These are phyloP conservation scores for Apiospora marii DNA, from an alignment of 2,329 filamentous ascomycete genomes.

Conservation along the genomic window DNA sequence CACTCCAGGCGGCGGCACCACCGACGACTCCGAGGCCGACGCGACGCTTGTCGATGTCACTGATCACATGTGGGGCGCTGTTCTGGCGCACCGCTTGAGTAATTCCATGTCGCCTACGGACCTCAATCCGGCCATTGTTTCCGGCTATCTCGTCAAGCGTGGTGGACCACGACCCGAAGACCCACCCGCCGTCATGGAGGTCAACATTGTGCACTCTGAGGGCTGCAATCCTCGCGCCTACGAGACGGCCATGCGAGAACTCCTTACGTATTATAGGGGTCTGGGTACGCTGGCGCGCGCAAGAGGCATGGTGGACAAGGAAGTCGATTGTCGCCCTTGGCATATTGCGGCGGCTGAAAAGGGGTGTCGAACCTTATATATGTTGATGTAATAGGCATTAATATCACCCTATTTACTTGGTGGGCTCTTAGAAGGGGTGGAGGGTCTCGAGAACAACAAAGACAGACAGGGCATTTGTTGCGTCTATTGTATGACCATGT, in stretches of 20 bases:
- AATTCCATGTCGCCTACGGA: slow-evolving; percentile 65
- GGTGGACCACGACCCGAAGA: slow-evolving; percentile 64
- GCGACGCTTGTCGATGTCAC: slow-evolving; percentile 74
- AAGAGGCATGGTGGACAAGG: slow-evolving; percentile 66
- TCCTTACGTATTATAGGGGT: slow-evolving; percentile 72
- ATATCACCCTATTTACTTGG: not conserved
- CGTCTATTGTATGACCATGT: slow-evolving; percentile 8
- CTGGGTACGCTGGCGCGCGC: slow-evolving; percentile 74
- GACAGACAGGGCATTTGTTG: not conserved
- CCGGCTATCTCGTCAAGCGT: slow-evolving; percentile 72
- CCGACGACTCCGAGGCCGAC: slow-evolving; percentile 62
- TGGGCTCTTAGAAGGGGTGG: not conserved
- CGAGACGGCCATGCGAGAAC: slow-evolving; percentile 74
- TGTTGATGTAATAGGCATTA: not conserved
- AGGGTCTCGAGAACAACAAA: not conserved
- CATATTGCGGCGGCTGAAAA: slow-evolving; percentile 78
- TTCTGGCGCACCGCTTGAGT: slow-evolving; percentile 72
- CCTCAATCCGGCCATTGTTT: slow-evolving; percentile 64
- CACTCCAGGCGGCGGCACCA: slow-evolving; percentile 50
- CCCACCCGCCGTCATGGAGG: slow-evolving; percentile 66
- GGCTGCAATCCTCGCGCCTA: slow-evolving; percentile 59
- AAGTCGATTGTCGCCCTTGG: slow-evolving; percentile 75
- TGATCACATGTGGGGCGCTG: slow-evolving; percentile 79
- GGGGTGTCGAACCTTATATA: slow-evolving; percentile 44
- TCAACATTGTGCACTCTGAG: slow-evolving; percentile 68